These are phyloP conservation scores for Pilasporangium apinafurcum DNA, from an alignment of 352 stramenopile genomes.

Conservation along the genomic window DNA sequence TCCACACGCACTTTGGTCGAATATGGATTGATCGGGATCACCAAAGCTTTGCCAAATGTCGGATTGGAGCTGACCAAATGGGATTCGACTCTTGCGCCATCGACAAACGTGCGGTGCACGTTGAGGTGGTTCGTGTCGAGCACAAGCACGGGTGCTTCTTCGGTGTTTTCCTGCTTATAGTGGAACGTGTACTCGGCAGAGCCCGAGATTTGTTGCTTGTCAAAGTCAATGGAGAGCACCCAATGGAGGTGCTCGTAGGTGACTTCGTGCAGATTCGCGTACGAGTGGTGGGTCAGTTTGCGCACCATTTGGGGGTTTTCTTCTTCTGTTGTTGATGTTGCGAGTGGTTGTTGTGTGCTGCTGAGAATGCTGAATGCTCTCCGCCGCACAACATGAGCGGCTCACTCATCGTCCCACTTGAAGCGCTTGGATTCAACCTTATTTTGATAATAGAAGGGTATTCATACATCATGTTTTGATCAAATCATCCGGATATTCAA, in stretches of 20 bases:
- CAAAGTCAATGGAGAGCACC: conserved; percentile 82
- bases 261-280: conserved; percentile 78
- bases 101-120: conserved; percentile 47
- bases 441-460: no score
- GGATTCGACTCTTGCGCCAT: conserved; percentile 26
- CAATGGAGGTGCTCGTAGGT: conserved; percentile 83
- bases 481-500: no score
- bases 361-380: no score
- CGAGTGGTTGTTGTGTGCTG: no score
- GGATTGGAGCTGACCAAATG: conserved; percentile 21
- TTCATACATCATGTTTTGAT: no score
- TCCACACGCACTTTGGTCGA: conserved; percentile 37
- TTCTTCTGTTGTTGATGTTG: no score
- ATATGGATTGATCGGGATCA: conserved; percentile 28
- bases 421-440: no score
- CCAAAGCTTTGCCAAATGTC: conserved; percentile 57
- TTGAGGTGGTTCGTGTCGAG: conserved; percentile 83
- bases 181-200: conserved; percentile 85
- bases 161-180: conserved; percentile 6
- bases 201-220: conserved; percentile 46
- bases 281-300: conserved; percentile 48
- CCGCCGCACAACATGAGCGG: no score
- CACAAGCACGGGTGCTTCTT: conserved; percentile 23
- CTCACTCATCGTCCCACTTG: no score
- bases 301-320: no score